phyloP scores from a whole-genome alignment of 495 filamentous ascomycete species.

The Xylaria sp. region DNA sequence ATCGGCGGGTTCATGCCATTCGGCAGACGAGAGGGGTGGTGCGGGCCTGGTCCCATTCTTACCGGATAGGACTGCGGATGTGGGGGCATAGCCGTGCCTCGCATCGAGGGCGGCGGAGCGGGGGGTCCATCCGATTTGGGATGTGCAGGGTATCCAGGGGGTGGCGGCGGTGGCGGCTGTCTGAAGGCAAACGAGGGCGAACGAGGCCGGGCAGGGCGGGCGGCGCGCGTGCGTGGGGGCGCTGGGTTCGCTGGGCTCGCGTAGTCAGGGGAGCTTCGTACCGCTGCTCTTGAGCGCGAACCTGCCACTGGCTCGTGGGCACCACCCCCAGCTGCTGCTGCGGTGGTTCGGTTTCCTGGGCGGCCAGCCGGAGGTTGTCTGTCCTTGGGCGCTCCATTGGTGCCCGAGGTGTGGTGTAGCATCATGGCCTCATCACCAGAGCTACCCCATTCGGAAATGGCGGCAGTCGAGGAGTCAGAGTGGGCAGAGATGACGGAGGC shows the following conservation, averaged over 20 bases:
- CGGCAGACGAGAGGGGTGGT: background rate
- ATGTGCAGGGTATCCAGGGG: slow-evolving; percentile 4
- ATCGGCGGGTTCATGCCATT: slow-evolving; percentile 2
- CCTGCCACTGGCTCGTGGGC: slow-evolving; percentile 3
- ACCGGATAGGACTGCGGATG: slow-evolving; percentile 8
- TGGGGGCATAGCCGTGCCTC: slow-evolving; percentile 1
- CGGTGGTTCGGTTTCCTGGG: background rate
- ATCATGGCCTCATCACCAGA: slow-evolving; percentile 40
- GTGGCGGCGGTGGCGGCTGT: slow-evolving; percentile 21
- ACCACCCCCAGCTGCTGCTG: background rate
- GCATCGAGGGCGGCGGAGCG: slow-evolving; percentile 26
- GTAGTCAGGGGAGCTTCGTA: slow-evolving; percentile 23
- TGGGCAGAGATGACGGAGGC: slow-evolving; percentile 34
- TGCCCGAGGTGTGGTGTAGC: background rate
- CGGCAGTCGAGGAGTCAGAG: slow-evolving; percentile 38
- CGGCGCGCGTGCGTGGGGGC: background rate
- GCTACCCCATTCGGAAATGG: slow-evolving; percentile 37
- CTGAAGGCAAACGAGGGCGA: slow-evolving; percentile 30
- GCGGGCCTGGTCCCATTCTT: slow-evolving; percentile 4
- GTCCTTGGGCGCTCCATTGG: background rate
- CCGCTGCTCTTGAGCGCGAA: background rate
- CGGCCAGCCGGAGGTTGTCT: slow-evolving; percentile 1
- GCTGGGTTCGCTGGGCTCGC: slow-evolving; percentile 13
- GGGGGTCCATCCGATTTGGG: slow-evolving; percentile 10
- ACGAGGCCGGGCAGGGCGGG: slow-evolving; percentile 22